Conservation (phyloP, 345 rosid species). For the Tarenaya hassleriana region DNA sequence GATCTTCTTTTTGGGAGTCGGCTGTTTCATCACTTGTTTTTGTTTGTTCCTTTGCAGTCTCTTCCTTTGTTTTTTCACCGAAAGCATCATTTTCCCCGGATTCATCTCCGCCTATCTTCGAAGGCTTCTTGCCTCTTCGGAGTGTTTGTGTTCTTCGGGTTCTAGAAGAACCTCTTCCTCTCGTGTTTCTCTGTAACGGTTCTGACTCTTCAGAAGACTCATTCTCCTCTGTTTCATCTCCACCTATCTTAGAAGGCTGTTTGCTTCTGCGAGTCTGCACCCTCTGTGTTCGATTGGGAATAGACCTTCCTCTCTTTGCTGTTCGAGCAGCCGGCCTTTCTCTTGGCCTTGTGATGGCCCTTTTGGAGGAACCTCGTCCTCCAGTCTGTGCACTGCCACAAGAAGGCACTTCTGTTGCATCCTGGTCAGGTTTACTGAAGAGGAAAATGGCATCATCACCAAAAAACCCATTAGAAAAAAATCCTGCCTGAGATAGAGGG, state of each 20-base stretch:
- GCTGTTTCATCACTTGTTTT: constrained; percentile 15
- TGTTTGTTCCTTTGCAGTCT: constrained; percentile 18
- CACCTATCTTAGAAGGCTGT: constrained; percentile 48
- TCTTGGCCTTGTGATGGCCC: too few species aligned
- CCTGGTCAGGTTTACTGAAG: too few species aligned
- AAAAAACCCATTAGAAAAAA: too few species aligned
- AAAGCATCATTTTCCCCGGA: constrained; percentile 42
- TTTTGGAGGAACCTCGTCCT: too few species aligned
- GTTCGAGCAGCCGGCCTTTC: too few species aligned
- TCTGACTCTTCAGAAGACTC: constrained; percentile 25
- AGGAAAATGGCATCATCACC: too few species aligned
- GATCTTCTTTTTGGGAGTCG: constrained; percentile 26
- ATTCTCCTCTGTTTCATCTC: constrained; percentile 46
- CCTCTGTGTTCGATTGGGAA: too few species aligned
- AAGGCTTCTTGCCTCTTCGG: constrained; percentile 38
- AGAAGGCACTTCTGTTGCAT: too few species aligned
- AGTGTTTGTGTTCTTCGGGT: constrained; percentile 26
- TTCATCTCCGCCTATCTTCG: constrained; percentile 40
- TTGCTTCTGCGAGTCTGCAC: neutral
- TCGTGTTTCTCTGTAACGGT: constrained; percentile 16
- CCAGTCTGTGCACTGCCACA: too few species aligned
- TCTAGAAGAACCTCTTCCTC: constrained; percentile 23
- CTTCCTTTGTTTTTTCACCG: constrained; percentile 20
- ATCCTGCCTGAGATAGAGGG: too few species aligned
- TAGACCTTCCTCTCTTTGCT: too few species aligned